Conservation (phyloP, 108 stramenopile species). For the Nitzschia putrida region DNA sequence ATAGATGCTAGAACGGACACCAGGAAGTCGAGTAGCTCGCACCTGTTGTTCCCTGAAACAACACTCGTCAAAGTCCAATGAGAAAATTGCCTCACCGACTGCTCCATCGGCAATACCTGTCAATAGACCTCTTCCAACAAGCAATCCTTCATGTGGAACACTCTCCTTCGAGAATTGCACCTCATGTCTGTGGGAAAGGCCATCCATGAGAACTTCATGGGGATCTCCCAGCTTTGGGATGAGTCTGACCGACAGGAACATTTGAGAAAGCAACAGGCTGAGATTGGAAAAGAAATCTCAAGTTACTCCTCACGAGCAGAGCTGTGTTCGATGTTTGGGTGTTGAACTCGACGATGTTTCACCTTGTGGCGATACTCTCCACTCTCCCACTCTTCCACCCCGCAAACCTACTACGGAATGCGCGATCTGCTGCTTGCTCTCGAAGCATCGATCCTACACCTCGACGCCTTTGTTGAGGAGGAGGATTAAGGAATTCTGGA, state of each 20-base stretch:
- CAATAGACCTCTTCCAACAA: constrained; percentile 6
- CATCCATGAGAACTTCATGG: constrained; percentile 8
- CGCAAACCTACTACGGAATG: no score
- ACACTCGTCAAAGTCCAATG: background rate
- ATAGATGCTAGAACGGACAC: background rate
- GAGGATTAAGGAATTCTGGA: no score
- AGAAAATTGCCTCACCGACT: background rate
- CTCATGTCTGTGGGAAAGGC: background rate
- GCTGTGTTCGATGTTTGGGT: no score
- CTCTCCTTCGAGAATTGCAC: background rate
- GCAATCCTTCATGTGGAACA: background rate
- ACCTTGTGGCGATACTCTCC: no score
- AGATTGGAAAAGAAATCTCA: no score
- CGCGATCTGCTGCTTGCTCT: no score
- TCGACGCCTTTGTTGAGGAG: no score
- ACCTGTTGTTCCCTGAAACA: background rate
- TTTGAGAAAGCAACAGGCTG: background rate
- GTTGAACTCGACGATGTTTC: no score
- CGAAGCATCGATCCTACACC: no score
- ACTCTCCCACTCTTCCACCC: no score
- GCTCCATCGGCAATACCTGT: constrained; percentile 12
- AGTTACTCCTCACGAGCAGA: no score
- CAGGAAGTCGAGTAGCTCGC: background rate
- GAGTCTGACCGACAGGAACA: constrained; percentile 6
- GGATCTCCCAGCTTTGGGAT: constrained; percentile 18